Base-by-base conservation (phyloP, 2,329 filamentous ascomycete species). In the Leptographium galeiforme region DNA sequence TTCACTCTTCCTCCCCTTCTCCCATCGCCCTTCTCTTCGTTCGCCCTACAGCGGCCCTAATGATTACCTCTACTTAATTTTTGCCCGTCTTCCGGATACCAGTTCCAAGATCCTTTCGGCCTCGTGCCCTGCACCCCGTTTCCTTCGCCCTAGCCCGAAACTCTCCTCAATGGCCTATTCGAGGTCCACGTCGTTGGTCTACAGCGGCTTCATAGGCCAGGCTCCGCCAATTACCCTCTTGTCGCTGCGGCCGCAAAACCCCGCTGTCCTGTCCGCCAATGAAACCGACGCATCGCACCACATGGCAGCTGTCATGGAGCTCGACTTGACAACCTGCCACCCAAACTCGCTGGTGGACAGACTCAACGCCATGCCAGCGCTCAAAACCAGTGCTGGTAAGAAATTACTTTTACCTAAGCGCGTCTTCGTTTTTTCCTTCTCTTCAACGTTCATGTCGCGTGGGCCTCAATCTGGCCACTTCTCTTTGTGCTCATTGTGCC, bases 371-470 rank as follows among this genome's bases (percentile, higher is more conserved):
- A 72, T 82, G 44, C 78, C 78, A 3, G 78, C 72, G 36, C 67
- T 82, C 52, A 79, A 75, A 62, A 79, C 77, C 57, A 81, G 78
- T 63, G 74, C 78, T 63, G 78, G 78, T 82, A 65, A 75, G 78
- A 56, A 65, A 75, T 77, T 55, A 56, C 56, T 48, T 54, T 55
- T 55, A 56, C 55, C 48, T 50, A 52, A 10, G 3, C 18, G 14
- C 16, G 6, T 41, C 2, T 41, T 8, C 16, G 46, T 30, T 12
- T 53, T 58, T 51, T 8, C 13, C n/a, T 32, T 43, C 57, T 58
- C 44, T 52, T 55, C 44, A 16, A 25, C 18, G 19, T 48, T 32
- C 16, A n/a, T 38, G 46, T 48, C 46, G 46, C 46, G 46, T 48
- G 46, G 25, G 46, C 46, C 46, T 48, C 33, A 8, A 8, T 32